Percentiles rank a stretch among this genome's conserved stretches.
phyloP scores from a whole-genome alignment of 2,329 filamentous ascomycete species.

The Ustulina deusta region DNA sequence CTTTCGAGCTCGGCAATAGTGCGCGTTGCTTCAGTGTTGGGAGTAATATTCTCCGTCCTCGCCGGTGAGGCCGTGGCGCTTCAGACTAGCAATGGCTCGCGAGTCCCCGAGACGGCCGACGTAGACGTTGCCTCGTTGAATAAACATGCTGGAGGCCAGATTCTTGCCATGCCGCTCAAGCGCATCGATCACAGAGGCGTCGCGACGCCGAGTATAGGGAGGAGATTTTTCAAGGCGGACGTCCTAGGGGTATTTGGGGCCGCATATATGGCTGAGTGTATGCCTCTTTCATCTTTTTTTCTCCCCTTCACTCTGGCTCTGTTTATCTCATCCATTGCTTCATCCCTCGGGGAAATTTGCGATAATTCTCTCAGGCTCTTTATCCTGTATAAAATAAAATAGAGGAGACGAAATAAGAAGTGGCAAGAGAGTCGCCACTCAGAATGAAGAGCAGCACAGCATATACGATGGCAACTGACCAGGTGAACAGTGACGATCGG shows the following conservation, averaged over 20 bases:
- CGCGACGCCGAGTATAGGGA: constrained; percentile 46
- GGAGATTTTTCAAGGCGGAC: constrained; percentile 47
- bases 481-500: constrained; percentile 57
- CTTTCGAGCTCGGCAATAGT: constrained; percentile 9
- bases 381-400: not conserved
- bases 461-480: constrained; percentile 26
- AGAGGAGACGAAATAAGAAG: not conserved
- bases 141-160: constrained; percentile 33
- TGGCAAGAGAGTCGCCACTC: not conserved
- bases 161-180: constrained; percentile 48
- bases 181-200: constrained; percentile 45
- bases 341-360: not conserved
- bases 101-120: not conserved
- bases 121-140: constrained; percentile 36
- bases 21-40: constrained; percentile 18
- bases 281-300: constrained; percentile 14
- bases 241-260: constrained; percentile 49
- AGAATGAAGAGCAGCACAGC: too few relatives aligned
- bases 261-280: constrained; percentile 51
- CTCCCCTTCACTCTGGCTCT: too few relatives aligned
- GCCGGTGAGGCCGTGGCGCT: constrained; percentile 26
- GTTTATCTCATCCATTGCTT: not conserved
- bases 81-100: constrained; percentile 25
- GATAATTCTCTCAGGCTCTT: too few relatives aligned
- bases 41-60: constrained; percentile 8